A percentile compares a stretch with the other conserved stretches of the same genome.
Conservation (phyloP, 2,329 filamentous ascomycete genomes). For the Penicillium sp. region DNA sequence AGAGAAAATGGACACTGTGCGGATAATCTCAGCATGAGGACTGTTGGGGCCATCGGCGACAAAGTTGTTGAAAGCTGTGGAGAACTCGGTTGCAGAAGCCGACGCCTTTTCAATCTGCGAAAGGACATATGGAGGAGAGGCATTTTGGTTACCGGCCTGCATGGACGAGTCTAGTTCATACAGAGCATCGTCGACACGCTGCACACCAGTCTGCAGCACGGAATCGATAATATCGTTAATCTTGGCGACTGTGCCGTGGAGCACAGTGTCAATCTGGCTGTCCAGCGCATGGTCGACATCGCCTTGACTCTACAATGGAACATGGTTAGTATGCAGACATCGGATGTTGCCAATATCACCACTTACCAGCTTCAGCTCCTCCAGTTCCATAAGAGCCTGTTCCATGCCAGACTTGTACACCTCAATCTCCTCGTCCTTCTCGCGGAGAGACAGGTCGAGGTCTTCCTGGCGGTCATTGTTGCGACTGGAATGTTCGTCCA, state of each 20-base stretch:
- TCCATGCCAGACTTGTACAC: constrained; percentile 99
- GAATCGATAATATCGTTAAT: constrained; percentile 98
- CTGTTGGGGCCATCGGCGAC: constrained; percentile 94
- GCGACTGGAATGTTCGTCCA: constrained; percentile 79
- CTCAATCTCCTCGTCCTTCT: constrained; percentile 97
- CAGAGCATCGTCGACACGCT: constrained; percentile 90
- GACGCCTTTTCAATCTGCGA: constrained; percentile 98
- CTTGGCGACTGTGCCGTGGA: constrained; percentile 82
- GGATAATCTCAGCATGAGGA: constrained; percentile 85
- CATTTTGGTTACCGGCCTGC: constrained; percentile 98
- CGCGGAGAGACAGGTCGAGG: constrained; percentile 77
- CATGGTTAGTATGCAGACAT: not conserved
- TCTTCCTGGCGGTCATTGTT: constrained; percentile 79
- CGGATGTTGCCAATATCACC: not conserved
- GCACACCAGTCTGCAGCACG: constrained; percentile 86
- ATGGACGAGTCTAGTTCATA: constrained; percentile 97
- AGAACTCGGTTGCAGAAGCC: constrained; percentile 91
- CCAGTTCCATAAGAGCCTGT: constrained; percentile 86
- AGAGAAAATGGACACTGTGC: constrained; percentile 84
- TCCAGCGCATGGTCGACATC: constrained; percentile 79
- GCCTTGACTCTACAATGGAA: constrained; percentile 55
- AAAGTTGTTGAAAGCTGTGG: constrained; percentile 96
- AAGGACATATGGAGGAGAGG: constrained; percentile 87
- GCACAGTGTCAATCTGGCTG: constrained; percentile 83
- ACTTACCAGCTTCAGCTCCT: constrained; percentile 68